Base-by-base conservation (phyloP, 164 flowering plant species). In the Amborella trichopoda region DNA sequence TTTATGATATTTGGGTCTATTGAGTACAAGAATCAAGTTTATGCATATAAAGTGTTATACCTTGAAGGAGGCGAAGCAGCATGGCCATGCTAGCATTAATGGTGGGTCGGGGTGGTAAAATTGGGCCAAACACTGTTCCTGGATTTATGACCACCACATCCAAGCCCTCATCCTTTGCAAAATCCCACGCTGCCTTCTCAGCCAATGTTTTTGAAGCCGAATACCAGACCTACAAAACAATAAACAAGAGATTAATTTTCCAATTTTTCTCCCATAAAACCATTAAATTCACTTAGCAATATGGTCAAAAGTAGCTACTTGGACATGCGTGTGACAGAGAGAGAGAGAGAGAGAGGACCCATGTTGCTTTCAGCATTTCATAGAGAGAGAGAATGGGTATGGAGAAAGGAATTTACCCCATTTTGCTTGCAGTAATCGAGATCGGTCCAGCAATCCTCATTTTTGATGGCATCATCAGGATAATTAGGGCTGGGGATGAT, bases 141-240 rank as follows among this genome's bases (percentile, higher is more conserved):
- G 97, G 95, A 61, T 89, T 80, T 36, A 89, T 71, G 48, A 78
- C 93, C 45, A 81, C 94, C 46, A 87, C 71, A 48, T 81, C 82
- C 69, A 91, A 54, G 11, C 67, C 83, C 2, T 66, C 73, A 58
- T 80, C 81, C 61, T 80, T 70, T 0, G 90, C 66, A 63, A 81
- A 87, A 3, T 84, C 77, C 96, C 91, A 87, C 19, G 95, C 87
- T 9, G 83, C 86, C 49, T 83, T 82, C 48, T 91, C 99, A 4
- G 99, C 99, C 23, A 84, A 49, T 23, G 81, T 78, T 54, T 91
- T 91, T 1, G 96, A 87, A 5, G 69, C 23, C 5, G 95, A 73
- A 69, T 91, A 91, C 96, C 99, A 91, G 10, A 77, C 20, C 99
- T 91, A 56, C n/a, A n/a, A n/a, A n/a, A n/a, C n/a, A n/a, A n/a